phyloP scores from a whole-genome alignment of 768 basidiomycete species.

The Xerocomus brunneocitrinus region DNA sequence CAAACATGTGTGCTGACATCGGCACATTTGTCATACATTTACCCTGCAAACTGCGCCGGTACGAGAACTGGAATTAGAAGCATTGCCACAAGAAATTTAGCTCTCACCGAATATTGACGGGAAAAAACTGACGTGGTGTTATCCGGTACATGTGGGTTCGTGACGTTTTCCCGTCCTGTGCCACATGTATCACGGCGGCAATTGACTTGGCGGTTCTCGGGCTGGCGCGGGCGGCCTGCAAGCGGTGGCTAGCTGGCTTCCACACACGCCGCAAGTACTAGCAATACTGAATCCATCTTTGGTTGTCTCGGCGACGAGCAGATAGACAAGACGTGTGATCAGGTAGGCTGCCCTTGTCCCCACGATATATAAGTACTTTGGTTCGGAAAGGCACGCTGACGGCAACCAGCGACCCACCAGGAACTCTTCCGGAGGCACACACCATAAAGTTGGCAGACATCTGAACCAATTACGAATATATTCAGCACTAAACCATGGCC shows the following conservation, averaged over 20 bases:
- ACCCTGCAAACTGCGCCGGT: not conserved
- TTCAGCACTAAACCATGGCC: too few species aligned
- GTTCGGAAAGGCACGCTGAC: too few species aligned
- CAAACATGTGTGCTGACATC: not conserved
- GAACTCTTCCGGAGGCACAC: too few species aligned
- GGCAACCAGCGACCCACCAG: too few species aligned
- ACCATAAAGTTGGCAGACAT: too few species aligned
- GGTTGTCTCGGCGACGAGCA: not conserved
- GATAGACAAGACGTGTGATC: not conserved
- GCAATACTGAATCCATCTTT: not conserved
- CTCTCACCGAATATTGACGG: not conserved
- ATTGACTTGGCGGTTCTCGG: not conserved
- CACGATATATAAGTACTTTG: not conserved
- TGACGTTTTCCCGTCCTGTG: not conserved
- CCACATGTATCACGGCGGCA: not conserved
- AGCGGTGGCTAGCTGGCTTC: not conserved
- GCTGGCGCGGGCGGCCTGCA: too few species aligned
- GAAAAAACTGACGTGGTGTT: not conserved
- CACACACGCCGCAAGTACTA: too few species aligned
- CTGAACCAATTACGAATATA: too few species aligned
- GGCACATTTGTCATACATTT: not conserved
- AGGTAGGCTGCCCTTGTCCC: not conserved
- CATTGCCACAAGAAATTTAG: not conserved
- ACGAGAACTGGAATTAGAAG: not conserved
- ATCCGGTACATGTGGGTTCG: not conserved